Evolutionary conservation across 495 filamentous ascomycete species (phyloP).

Genomic region (Daldinia decipiens): DNA sequence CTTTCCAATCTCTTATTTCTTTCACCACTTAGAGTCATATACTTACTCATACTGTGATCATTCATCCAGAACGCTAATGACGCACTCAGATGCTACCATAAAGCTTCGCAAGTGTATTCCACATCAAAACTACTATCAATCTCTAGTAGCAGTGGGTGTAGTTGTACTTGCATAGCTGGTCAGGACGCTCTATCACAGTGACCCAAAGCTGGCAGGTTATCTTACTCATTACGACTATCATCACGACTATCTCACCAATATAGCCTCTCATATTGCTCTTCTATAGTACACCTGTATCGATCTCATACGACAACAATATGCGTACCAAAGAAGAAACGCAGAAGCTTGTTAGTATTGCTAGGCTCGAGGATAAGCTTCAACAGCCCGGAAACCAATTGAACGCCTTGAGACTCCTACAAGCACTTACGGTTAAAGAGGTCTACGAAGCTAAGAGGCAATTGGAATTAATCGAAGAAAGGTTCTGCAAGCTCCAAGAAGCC

Average conservation of each 20-base stretch:
- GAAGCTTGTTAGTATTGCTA: constrained; percentile 23
- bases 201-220: not conserved
- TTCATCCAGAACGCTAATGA: not conserved
- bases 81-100: not conserved
- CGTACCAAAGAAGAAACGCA: constrained; percentile 23
- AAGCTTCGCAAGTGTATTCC: not conserved
- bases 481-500: constrained; percentile 31
- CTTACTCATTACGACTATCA: not conserved
- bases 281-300: not conserved
- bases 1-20: not conserved
- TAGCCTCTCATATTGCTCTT: not conserved
- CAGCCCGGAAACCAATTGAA: constrained; percentile 30
- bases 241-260: not conserved
- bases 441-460: constrained; percentile 23
- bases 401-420: constrained; percentile 33
- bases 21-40: not conserved
- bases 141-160: not conserved
- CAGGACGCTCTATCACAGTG: not conserved
- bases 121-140: not conserved
- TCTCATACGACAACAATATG: constrained; percentile 15
- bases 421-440: constrained; percentile 33
- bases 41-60: not conserved
- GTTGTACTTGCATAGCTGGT: not conserved
- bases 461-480: constrained; percentile 22
- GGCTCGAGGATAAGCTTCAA: constrained; percentile 26